phyloP scores from a whole-genome alignment of 352 stramenopile genomes.

The Elongisporangium prolatum region DNA sequence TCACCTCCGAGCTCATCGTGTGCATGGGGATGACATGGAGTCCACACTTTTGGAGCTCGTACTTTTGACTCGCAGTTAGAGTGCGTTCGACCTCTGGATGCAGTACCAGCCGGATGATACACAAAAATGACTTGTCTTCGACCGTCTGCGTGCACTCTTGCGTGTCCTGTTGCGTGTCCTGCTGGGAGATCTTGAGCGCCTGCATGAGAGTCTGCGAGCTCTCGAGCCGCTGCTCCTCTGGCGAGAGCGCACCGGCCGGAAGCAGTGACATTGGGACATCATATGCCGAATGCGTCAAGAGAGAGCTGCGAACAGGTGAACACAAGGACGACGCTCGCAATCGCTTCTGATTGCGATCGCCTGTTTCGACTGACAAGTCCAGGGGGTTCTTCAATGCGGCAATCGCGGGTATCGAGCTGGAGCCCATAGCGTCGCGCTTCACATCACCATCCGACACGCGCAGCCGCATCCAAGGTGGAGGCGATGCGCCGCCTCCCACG shows the following conservation, averaged over 20 bases:
- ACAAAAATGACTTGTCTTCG: conserved; percentile 53
- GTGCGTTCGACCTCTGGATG: conserved; percentile 62
- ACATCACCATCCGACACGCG: too few species aligned
- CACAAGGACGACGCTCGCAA: too few species aligned
- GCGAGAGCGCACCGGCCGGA: not conserved
- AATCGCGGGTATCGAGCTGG: too few species aligned
- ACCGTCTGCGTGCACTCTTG: conserved; percentile 70
- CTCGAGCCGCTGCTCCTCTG: conserved; percentile 32
- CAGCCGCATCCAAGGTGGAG: too few species aligned
- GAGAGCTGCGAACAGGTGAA: too few species aligned
- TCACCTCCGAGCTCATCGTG: conserved; percentile 36
- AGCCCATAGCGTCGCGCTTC: too few species aligned
- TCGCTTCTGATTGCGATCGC: too few species aligned
- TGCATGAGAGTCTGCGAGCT: conserved; percentile 65
- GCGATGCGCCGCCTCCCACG: too few species aligned
- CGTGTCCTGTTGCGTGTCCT: conserved; percentile 34
- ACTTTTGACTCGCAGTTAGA: conserved; percentile 55
- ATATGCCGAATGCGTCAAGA: too few species aligned
- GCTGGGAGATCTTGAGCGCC: conserved; percentile 62
- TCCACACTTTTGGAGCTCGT: conserved; percentile 35
- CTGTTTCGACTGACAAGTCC: too few species aligned
- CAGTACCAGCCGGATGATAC: conserved; percentile 54
- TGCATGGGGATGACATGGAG: conserved; percentile 69
- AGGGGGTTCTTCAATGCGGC: too few species aligned
- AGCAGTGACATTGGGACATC: too few species aligned